These are phyloP conservation scores for Neoboletus magnificus DNA, from an alignment of 768 basidiomycete genomes.

Conservation along the genomic window DNA sequence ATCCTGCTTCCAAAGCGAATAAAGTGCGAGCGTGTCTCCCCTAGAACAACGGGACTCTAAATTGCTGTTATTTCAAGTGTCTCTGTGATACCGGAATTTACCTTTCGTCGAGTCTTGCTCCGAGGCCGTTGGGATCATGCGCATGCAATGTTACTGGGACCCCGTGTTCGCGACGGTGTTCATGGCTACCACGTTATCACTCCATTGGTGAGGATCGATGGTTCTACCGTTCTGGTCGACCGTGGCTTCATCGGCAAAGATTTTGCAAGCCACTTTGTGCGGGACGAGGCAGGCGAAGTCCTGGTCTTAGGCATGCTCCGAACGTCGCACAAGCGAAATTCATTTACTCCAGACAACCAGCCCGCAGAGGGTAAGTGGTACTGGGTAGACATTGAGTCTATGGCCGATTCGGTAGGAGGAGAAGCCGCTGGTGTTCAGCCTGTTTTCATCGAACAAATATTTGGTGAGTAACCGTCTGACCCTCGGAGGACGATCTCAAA, in stretches of 20 bases:
- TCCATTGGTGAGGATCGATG: constrained; percentile 75
- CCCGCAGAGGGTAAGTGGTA: constrained; percentile 83
- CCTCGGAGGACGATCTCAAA: background rate
- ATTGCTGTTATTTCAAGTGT: constrained; percentile 41
- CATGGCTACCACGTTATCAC: constrained; percentile 87
- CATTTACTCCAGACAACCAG: constrained; percentile 87
- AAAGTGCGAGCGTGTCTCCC: constrained; percentile 57
- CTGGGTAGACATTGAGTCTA: constrained; percentile 81
- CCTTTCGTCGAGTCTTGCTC: constrained; percentile 79
- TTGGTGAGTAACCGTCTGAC: constrained; percentile 51
- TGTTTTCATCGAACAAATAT: constrained; percentile 88
- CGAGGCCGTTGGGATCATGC: constrained; percentile 77
- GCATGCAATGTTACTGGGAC: constrained; percentile 77
- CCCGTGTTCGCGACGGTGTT: constrained; percentile 83
- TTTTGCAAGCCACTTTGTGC: constrained; percentile 38
- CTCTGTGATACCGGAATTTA: constrained; percentile 80
- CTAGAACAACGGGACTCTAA: constrained; percentile 17
- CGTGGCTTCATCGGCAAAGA: constrained; percentile 81
- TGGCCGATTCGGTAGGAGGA: constrained; percentile 78
- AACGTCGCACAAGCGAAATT: constrained; percentile 66
- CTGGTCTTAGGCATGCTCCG: constrained; percentile 86
- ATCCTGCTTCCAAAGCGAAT: constrained; percentile 77
- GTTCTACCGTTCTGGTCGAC: constrained; percentile 86
- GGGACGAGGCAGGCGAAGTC: constrained; percentile 52
- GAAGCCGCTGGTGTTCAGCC: constrained; percentile 72